A percentile compares a stretch with the other conserved stretches of the same genome.
Evolutionary conservation across 2,329 filamentous ascomycete genomes (phyloP).

Genomic region (Taxawa tesnikishii): DNA sequence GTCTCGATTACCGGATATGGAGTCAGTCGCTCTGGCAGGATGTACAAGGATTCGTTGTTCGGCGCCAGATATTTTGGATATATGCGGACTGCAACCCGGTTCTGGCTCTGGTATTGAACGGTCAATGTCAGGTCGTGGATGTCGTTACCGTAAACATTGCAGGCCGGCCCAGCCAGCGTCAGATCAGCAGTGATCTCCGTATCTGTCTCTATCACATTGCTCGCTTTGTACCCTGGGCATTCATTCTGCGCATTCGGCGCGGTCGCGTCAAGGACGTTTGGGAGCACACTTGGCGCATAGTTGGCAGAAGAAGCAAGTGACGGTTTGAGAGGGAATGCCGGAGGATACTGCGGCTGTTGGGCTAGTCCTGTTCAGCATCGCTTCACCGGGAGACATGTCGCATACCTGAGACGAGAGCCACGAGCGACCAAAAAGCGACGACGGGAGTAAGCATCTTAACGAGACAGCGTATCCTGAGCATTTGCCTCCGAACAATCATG

Average conservation of each 20-base stretch:
- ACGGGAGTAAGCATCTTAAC: too few relatives aligned
- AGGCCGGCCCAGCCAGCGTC: constrained; percentile 14
- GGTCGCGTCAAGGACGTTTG: constrained; percentile 13
- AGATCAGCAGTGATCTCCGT: constrained; percentile 17
- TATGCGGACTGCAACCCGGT: constrained; percentile 13
- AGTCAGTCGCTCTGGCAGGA: constrained; percentile 10
- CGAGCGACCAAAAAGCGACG: neutral
- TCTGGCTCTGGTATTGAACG: constrained; percentile 17
- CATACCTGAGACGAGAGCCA: neutral
- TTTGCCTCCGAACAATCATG: too few relatives aligned
- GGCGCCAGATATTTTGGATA: constrained; percentile 13
- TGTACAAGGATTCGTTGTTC: constrained; percentile 13
- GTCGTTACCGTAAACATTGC: constrained; percentile 19
- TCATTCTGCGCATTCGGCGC: constrained; percentile 15
- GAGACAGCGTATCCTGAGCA: too few relatives aligned
- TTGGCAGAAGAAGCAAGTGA: constrained; percentile 9
- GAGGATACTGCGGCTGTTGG: constrained; percentile 16
- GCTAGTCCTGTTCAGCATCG: constrained; percentile 7
- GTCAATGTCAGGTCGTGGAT: constrained; percentile 13
- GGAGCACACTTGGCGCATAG: constrained; percentile 15
- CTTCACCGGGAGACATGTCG: neutral
- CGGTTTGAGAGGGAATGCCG: constrained; percentile 15
- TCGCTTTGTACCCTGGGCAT: constrained; percentile 19
- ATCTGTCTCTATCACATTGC: constrained; percentile 12
- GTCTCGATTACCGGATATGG: constrained; percentile 5